Conservation (phyloP, 257 asterid genomes). For the Rehmannia glutinosa region DNA sequence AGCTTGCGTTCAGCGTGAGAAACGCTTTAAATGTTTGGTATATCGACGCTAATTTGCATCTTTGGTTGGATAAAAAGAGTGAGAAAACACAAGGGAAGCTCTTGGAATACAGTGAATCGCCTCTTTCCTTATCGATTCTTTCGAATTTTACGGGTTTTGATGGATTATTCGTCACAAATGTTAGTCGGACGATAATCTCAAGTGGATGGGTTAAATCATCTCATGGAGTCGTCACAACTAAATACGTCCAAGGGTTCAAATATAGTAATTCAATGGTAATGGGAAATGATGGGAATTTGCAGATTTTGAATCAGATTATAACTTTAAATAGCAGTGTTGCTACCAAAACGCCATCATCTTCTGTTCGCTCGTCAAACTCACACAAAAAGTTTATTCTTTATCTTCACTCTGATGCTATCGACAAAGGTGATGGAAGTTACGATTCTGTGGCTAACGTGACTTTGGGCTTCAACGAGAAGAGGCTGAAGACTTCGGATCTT, state of each 20-base stretch:
- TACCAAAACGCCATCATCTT: conserved; percentile 21
- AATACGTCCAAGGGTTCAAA: conserved; percentile 29
- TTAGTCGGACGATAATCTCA: conserved; percentile 39
- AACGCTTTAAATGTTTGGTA: conserved; percentile 78
- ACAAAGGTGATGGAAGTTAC: conserved; percentile 40
- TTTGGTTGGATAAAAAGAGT: conserved; percentile 61
- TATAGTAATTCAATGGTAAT: conserved; percentile 48
- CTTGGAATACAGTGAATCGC: conserved; percentile 19
- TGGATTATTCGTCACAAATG: conserved; percentile 48
- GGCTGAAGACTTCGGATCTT: conserved; percentile 16
- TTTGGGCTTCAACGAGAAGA: conserved; percentile 46
- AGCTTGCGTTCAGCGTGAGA: conserved; percentile 46
- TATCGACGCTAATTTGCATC: conserved; percentile 77
- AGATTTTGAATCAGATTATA: conserved; percentile 55
- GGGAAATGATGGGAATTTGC: conserved; percentile 56
- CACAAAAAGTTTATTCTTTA: conserved; percentile 34
- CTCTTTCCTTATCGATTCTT: conserved; percentile 21
- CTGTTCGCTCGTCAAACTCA: conserved; percentile 18
- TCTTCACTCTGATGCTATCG: conserved; percentile 31
- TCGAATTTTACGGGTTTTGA: conserved; percentile 53
- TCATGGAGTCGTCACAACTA: conserved; percentile 41
- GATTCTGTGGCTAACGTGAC: conserved; percentile 52
- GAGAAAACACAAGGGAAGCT: conserved; percentile 44
- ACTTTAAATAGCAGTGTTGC: conserved; percentile 34
- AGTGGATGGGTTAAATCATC: conserved; percentile 66